Evolutionary conservation across 257 asterid species (phyloP).

Genomic region (Mentha longifolia): DNA sequence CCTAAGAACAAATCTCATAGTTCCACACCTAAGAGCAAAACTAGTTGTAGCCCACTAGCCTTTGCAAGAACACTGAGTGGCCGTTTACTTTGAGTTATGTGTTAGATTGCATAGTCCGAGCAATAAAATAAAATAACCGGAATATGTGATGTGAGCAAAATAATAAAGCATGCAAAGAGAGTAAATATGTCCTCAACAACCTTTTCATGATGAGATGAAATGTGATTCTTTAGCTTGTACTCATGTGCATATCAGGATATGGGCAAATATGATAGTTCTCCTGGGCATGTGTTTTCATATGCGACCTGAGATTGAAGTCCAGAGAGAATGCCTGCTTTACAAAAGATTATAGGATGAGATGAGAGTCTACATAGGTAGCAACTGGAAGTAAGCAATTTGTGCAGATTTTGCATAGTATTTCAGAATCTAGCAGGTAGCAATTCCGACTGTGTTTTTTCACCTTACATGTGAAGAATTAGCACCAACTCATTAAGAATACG

Average conservation of each 20-base stretch:
- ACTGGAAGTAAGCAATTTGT: background rate
- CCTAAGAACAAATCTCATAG: background rate
- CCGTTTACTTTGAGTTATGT: too few relatives aligned
- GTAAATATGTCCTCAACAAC: slow-evolving; percentile 36
- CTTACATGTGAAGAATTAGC: background rate
- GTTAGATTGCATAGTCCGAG: too few relatives aligned
- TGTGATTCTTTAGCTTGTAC: slow-evolving; percentile 93
- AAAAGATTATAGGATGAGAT: slow-evolving; percentile 11
- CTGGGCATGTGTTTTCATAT: slow-evolving; percentile 98
- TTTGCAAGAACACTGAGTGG: background rate
- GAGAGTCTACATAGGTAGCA: slow-evolving; percentile 9
- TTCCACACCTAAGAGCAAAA: background rate
- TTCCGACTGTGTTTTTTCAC: background rate
- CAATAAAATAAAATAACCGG: background rate
- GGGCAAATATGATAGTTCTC: slow-evolving; percentile 98
- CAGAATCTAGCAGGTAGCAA: background rate
- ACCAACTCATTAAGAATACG: background rate
- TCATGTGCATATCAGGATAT: slow-evolving; percentile 93
- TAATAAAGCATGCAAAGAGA: background rate
- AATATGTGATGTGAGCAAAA: background rate
- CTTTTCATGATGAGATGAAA: slow-evolving; percentile 86
- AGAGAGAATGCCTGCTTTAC: slow-evolving; percentile 89
- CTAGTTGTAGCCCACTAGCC: background rate
- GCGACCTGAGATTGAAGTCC: slow-evolving; percentile 96
- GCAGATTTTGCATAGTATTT: background rate